Percentiles rank a stretch among this genome's conserved stretches.
These are phyloP conservation scores for Wickerhamiella spandovensis DNA, from an alignment of 805 yeast genomes.

Conservation along the genomic window DNA sequence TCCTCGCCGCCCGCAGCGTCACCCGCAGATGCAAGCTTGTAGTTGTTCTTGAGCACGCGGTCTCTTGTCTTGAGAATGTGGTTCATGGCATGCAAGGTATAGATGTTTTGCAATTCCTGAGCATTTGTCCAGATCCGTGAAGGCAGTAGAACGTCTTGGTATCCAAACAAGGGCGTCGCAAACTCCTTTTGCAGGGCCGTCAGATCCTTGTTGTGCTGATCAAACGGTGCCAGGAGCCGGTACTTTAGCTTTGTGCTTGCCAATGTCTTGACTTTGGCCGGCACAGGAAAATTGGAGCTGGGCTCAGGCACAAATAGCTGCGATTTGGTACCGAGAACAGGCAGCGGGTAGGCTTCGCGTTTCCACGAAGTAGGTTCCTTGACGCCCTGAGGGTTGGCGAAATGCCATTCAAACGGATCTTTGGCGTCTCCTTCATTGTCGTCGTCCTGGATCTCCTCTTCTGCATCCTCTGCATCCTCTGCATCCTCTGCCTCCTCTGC, in stretches of 20 bases:
- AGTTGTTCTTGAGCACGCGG: conserved; percentile 63
- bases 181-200: conserved; percentile 37
- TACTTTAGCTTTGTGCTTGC: conserved; percentile 28
- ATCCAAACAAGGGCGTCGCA: conserved; percentile 53
- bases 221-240: conserved; percentile 25
- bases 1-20: conserved; percentile 12
- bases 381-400: conserved; percentile 33
- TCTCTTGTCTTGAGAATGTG: conserved; percentile 83
- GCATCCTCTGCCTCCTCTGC: conserved; percentile 17
- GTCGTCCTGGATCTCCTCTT: conserved; percentile 26
- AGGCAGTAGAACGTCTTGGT: conserved; percentile 58
- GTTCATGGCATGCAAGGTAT: conserved; percentile 60
- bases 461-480: conserved; percentile 12
- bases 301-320: conserved; percentile 8
- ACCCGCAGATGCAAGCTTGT: conserved; percentile 33
- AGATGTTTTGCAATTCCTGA: conserved; percentile 44
- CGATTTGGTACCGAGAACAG: conserved; percentile 16
- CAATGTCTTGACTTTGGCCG: background rate
- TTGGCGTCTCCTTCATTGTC: conserved; percentile 28
- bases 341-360: conserved; percentile 13
- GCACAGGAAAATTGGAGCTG: background rate
- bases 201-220: conserved; percentile 24
- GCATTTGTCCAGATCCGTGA: conserved; percentile 38
- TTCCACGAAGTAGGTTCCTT: conserved; percentile 22
- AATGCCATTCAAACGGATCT: conserved; percentile 74